Evolutionary conservation across 176 grass and related monocot species (phyloP).

Genomic region (Ampelocalamus luodianensis): DNA sequence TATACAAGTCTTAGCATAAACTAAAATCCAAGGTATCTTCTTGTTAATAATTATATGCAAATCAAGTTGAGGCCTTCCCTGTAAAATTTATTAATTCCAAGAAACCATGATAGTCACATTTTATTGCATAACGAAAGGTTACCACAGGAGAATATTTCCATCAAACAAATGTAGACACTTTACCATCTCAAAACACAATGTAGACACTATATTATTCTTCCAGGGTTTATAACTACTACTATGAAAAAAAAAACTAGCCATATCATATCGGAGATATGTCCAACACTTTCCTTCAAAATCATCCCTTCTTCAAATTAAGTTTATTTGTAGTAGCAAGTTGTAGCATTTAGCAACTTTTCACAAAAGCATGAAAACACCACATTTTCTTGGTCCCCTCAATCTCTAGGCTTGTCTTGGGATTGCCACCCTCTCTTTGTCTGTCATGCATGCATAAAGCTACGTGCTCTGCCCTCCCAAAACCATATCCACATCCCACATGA

Average conservation of each 20-base stretch:
- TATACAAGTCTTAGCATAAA: too few species aligned
- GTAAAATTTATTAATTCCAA: neutral
- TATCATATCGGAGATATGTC: neutral
- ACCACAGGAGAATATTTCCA: neutral
- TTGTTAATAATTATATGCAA: too few species aligned
- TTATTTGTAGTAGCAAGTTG: neutral
- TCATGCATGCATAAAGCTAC: conserved; percentile 53
- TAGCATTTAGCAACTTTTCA: conserved; percentile 35
- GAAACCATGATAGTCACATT: neutral
- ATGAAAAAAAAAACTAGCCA: neutral
- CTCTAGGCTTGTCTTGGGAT: conserved; percentile 52
- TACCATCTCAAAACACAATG: neutral
- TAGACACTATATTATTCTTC: neutral
- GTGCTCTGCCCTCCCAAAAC: conserved; percentile 16
- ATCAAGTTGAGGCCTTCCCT: neutral
- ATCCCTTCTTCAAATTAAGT: neutral
- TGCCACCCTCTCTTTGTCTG: conserved; percentile 25
- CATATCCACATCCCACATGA: conserved; percentile 40
- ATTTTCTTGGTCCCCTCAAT: conserved; percentile 44
- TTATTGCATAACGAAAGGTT: neutral
- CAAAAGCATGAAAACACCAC: conserved; percentile 33
- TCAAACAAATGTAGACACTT: neutral
- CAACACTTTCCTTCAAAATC: neutral
- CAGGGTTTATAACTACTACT: neutral
- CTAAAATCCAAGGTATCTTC: too few species aligned